phyloP scores from a whole-genome alignment of 495 filamentous ascomycete genomes.

The Lasiosphaeris hirsuta region DNA sequence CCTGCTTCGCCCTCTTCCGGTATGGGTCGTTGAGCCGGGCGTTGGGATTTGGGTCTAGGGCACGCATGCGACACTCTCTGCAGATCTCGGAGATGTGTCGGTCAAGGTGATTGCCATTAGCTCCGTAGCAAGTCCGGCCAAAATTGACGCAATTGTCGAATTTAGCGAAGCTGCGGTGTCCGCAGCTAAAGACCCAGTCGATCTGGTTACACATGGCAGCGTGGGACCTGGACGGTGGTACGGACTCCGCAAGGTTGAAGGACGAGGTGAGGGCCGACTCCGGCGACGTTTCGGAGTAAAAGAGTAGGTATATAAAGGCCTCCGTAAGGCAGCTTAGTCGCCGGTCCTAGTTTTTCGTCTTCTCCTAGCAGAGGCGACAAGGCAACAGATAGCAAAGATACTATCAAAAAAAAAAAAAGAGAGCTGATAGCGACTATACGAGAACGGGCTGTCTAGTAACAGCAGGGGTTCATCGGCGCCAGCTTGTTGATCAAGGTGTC shows the following conservation, averaged over 20 bases:
- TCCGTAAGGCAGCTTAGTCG: too few species aligned
- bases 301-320: too few species aligned
- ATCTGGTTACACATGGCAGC: conserved; percentile 23
- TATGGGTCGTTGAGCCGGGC: conserved; percentile 30
- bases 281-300: neutral
- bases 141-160: conserved; percentile 26
- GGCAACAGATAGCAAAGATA: too few species aligned
- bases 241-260: neutral
- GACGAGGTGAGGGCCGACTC: neutral
- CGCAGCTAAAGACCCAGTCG: conserved; percentile 29
- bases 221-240: neutral
- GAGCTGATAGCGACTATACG: conserved; percentile 8
- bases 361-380: too few species aligned
- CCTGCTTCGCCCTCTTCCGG: conserved; percentile 24
- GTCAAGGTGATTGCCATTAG: conserved; percentile 18
- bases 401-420: too few species aligned
- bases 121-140: conserved; percentile 23
- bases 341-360: too few species aligned
- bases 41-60: conserved; percentile 13
- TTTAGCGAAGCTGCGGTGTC: conserved; percentile 23
- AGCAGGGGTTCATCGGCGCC: conserved; percentile 21
- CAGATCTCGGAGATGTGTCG: conserved; percentile 15
- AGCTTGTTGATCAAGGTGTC: conserved; percentile 15
- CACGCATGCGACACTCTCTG: conserved; percentile 13
- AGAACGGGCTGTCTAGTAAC: conserved; percentile 30